Base-by-base conservation (phyloP, 2,329 filamentous ascomycete species). In the Neobulgaria alba region DNA sequence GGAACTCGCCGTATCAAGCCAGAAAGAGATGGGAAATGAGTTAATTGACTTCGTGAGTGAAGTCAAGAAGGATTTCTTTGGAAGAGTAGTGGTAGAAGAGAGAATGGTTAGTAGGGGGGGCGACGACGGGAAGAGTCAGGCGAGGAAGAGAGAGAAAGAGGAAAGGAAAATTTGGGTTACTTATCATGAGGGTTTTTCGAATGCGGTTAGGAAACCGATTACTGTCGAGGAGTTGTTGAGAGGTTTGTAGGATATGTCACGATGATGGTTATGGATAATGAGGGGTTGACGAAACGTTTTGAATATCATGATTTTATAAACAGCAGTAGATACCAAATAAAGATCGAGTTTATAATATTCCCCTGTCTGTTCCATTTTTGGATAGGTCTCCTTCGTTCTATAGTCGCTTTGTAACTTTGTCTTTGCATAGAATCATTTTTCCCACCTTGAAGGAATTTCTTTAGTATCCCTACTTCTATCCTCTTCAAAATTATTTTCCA, bases 191-290 rank as follows among this genome's bases (percentile, higher is more conserved):
- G 89, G 89, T 0, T 79, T 87, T 59, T 92, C 87, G 41, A 95
- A 95, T 69, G 89, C 89, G 9, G 89, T 95, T 46, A 73, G 84
- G 61, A 95, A 94, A 61, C 85, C 87, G 2, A 79, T 95, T 47
- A 84, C 84, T 7, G 61, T 95, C 60, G 72, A 75, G 46, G 89
- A 95, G 61, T 74, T 95, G 54, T 64, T 95, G 69, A 71, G 68
- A 41, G 80, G 75, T 3, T 57, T 88, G 43, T 83, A 62, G 36
- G 30, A 29, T 29, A 29, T 29, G n/a, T 8, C n/a, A n/a, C 23
- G 8, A 33, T 14, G 30, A 33, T 33, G 18, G 10, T 4, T 30
- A n/a, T 30, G 29, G 15, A 30, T 10, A 30, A 30, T 30, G n/a
- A n/a, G n/a, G 14, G 23, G 30, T 36, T 36, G 36, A 32, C n/a